Conservation (phyloP, 371 early-diverging fungal species). For the Funneliformis caledonium region DNA sequence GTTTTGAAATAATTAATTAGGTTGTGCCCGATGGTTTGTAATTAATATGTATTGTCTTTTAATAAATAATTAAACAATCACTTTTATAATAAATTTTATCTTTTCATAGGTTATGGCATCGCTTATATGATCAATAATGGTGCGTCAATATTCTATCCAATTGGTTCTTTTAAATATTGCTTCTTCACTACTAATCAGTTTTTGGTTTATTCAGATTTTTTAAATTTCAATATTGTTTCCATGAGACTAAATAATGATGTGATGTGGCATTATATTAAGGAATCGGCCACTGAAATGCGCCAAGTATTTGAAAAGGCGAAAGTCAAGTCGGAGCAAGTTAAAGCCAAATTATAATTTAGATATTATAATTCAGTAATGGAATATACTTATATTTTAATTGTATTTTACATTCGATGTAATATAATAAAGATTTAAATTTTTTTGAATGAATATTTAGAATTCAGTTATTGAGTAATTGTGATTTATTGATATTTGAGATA, state of each 20-base stretch:
- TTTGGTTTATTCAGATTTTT: constrained; percentile 51
- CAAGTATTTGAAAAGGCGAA: constrained; percentile 47
- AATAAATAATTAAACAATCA: background rate
- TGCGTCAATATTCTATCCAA: background rate
- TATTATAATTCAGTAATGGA: too few species aligned
- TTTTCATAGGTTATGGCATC: constrained; percentile 65
- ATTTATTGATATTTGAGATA: too few species aligned
- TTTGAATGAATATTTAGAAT: too few species aligned
- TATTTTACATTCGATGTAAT: too few species aligned
- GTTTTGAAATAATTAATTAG: background rate
- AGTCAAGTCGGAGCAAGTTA: constrained; percentile 45
- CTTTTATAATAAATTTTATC: background rate
- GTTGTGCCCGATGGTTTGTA: constrained; percentile 77
- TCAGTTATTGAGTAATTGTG: too few species aligned
- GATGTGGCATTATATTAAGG: constrained; percentile 67
- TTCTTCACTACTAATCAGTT: too few species aligned
- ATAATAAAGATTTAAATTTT: too few species aligned
- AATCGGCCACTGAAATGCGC: constrained; percentile 79
- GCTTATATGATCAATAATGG: constrained; percentile 90
- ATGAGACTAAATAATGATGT: constrained; percentile 66
- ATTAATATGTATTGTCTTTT: background rate
- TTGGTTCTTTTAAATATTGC: too few species aligned
- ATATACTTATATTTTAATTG: too few species aligned
- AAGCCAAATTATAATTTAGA: constrained; percentile 36
- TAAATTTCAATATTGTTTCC: constrained; percentile 88